Conservation (phyloP, 176 grass and related monocot species). For the Triticum urartu region DNA sequence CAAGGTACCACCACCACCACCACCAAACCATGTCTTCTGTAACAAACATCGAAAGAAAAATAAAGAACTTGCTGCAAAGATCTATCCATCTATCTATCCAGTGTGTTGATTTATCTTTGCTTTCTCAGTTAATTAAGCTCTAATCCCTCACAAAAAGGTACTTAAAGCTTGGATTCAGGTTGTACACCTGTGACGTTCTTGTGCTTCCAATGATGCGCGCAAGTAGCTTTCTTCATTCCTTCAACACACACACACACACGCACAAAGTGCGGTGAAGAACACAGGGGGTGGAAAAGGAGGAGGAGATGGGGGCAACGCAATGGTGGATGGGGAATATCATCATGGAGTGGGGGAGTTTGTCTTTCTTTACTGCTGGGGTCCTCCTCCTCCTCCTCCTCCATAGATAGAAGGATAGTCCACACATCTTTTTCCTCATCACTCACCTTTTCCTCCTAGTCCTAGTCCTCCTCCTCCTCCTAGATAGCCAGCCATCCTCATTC, state of each 20-base stretch:
- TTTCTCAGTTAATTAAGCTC: slow-evolving; percentile 6
- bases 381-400: slow-evolving; percentile 7
- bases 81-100: neutral
- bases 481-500: neutral
- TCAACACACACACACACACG: slow-evolving; percentile 7
- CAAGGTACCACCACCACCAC: slow-evolving; percentile 41
- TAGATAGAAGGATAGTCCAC: slow-evolving; percentile 18
- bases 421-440: slow-evolving; percentile 33
- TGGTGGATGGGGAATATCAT: slow-evolving; percentile 56
- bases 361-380: slow-evolving; percentile 47
- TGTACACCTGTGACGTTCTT: slow-evolving; percentile 42
- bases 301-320: slow-evolving; percentile 33
- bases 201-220: slow-evolving; percentile 52
- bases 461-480: neutral
- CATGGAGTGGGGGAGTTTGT: slow-evolving; percentile 45
- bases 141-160: neutral
- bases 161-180: neutral
- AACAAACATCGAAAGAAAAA: neutral
- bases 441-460: slow-evolving; percentile 1
- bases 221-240: slow-evolving; percentile 26
- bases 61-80: slow-evolving; percentile 7
- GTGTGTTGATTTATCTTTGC: neutral
- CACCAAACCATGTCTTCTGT: too few species aligned
- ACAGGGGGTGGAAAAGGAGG: slow-evolving; percentile 16
- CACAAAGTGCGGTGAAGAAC: neutral